Conservation (phyloP, 83 land plant genomes). For the Picea engelmannii region DNA sequence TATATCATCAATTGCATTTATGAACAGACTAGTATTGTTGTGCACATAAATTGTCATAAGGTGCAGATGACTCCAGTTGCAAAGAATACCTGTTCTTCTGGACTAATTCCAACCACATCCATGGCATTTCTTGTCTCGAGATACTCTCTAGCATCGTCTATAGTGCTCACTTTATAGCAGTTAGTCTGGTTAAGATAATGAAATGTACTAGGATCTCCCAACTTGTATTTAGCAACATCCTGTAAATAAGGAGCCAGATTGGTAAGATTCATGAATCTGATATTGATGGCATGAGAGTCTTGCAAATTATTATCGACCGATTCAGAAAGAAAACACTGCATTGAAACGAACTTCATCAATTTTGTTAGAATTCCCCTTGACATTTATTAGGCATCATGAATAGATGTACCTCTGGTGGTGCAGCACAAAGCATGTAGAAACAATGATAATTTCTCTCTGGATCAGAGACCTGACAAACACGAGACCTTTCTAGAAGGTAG, state of each 20-base stretch:
- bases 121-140: too few species aligned
- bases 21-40: too few species aligned
- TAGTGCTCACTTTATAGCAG: constrained; percentile 76
- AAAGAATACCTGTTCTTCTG: too few species aligned
- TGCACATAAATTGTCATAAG: too few species aligned
- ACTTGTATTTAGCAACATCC: constrained; percentile 81
- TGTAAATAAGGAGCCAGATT: constrained; percentile 20
- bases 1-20: too few species aligned
- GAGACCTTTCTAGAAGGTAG: constrained; percentile 94
- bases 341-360: not conserved
- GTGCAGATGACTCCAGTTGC: too few species aligned
- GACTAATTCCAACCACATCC: too few species aligned
- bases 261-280: constrained; percentile 6
- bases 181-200: constrained; percentile 88
- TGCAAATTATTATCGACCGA: not conserved
- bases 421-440: constrained; percentile 96
- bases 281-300: not conserved
- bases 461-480: constrained; percentile 93
- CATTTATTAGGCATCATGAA: not conserved
- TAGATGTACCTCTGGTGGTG: constrained; percentile 57
- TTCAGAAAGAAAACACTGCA: not conserved
- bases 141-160: constrained; percentile 82
- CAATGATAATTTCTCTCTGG: constrained; percentile 97
- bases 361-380: too few species aligned
- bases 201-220: constrained; percentile 72